Evolutionary conservation across 495 filamentous ascomycete genomes (phyloP).

Genomic region (Xylaria telfairii): DNA sequence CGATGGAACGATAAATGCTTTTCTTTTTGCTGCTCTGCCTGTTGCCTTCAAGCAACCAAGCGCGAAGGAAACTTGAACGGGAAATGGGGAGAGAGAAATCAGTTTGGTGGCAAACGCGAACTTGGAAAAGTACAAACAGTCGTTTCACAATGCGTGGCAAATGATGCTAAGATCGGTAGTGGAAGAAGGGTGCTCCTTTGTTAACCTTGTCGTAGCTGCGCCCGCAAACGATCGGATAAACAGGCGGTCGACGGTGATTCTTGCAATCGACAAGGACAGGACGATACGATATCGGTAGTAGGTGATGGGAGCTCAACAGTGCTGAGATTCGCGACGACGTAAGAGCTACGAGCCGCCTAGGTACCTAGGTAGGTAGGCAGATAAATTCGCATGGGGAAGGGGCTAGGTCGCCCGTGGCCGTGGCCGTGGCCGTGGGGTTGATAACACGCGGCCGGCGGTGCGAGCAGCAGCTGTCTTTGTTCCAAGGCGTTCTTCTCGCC

Average conservation of each 20-base stretch:
- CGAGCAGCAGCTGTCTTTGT: constrained; percentile 8
- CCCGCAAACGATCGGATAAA: not conserved
- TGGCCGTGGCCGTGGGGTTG: too few relatives aligned
- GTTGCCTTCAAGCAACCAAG: not conserved
- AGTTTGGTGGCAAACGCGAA: not conserved
- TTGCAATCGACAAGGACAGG: not conserved
- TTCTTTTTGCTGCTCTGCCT: not conserved
- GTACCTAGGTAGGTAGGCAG: not conserved
- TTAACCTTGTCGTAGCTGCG: not conserved
- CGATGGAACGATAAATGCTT: not conserved
- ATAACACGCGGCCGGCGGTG: constrained; percentile 2
- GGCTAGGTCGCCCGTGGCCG: not conserved
- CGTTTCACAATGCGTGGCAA: not conserved
- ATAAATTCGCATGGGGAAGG: not conserved
- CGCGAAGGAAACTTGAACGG: not conserved
- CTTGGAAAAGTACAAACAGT: not conserved
- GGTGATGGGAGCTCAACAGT: not conserved
- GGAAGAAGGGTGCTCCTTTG: not conserved
- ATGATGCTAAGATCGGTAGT: not conserved
- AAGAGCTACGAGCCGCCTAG: too few relatives aligned
- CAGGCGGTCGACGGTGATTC: not conserved
- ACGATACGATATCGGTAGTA: not conserved
- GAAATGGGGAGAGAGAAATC: not conserved
- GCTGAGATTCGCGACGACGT: not conserved
- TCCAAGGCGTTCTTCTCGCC: not conserved